Percentiles rank a stretch among this genome's conserved stretches.
These are phyloP conservation scores for Tetradesmus lagerheimii DNA, from an alignment of 139 green algal species.

Conservation along the genomic window DNA sequence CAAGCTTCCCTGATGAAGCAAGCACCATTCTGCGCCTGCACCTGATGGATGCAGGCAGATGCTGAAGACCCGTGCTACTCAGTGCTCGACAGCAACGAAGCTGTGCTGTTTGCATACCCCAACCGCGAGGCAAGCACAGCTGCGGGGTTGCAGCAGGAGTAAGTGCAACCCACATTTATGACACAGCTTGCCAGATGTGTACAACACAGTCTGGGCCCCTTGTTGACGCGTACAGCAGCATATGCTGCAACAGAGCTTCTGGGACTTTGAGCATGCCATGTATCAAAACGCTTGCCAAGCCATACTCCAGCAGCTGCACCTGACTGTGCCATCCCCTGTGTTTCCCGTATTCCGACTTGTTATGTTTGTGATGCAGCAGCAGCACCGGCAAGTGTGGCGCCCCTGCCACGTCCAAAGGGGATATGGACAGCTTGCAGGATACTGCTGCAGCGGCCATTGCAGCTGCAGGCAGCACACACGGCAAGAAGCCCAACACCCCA, in stretches of 20 bases:
- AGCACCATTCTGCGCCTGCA: background rate
- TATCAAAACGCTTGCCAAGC: too few relatives aligned
- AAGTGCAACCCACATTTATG: background rate
- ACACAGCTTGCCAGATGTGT: background rate
- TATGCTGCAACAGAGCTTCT: background rate
- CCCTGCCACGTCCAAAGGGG: background rate
- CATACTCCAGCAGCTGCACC: background rate
- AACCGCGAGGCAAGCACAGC: background rate
- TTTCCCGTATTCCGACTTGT: too few relatives aligned
- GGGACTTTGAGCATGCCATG: too few relatives aligned
- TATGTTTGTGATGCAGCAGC: background rate
- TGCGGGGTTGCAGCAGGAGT: background rate
- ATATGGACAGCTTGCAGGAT: background rate
- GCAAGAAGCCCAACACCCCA: background rate
- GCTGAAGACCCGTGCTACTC: background rate
- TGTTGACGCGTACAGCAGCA: background rate
- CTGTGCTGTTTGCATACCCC: background rate
- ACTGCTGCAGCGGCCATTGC: background rate
- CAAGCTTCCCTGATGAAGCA: background rate
- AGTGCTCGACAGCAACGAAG: background rate
- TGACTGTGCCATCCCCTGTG: background rate
- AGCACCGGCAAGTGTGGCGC: background rate
- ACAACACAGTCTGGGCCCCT: too few relatives aligned
- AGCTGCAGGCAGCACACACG: background rate
- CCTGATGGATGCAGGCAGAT: constrained; percentile 7